A percentile compares a stretch with the other conserved stretches of the same genome.
Evolutionary conservation across 2,329 filamentous ascomycete genomes (phyloP).

Genomic region (Aspergillus carbonarius): DNA sequence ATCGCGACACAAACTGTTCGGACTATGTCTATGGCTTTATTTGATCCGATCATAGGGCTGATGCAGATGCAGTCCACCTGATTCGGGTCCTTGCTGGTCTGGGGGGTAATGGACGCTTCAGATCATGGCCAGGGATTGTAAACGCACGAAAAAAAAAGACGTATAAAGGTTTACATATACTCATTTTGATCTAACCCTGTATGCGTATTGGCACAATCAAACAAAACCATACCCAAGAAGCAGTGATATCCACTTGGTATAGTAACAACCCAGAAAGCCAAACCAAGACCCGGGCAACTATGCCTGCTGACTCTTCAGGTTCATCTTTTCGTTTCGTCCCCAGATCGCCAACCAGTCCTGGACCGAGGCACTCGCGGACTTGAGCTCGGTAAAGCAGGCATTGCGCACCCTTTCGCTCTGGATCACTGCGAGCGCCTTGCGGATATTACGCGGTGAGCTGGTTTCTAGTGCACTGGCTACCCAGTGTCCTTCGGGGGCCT

Average conservation of each 20-base stretch:
- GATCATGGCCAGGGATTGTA: too few relatives aligned
- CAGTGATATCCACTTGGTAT: neutral
- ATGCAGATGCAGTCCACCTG: too few relatives aligned
- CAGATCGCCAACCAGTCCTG: conserved; percentile 27
- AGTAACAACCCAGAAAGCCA: too few relatives aligned
- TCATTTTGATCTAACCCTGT: neutral
- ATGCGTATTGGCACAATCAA: neutral
- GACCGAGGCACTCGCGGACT: conserved; percentile 11
- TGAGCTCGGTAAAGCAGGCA: conserved; percentile 17
- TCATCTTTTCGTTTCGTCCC: conserved; percentile 25
- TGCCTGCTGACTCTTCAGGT: conserved; percentile 14
- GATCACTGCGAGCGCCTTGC: conserved; percentile 17
- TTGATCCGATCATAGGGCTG: neutral
- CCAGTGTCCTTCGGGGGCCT: conserved; percentile 16
- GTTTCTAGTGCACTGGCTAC: conserved; percentile 16
- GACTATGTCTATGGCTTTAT: neutral
- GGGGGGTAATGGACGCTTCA: too few relatives aligned
- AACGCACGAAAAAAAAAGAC: too few relatives aligned
- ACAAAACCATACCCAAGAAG: neutral
- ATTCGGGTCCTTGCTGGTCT: too few relatives aligned
- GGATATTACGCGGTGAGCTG: conserved; percentile 17
- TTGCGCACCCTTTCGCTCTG: conserved; percentile 16
- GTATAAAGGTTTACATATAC: neutral
- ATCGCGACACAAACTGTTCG: neutral
- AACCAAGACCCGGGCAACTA: neutral